Conservation (phyloP, 2,329 filamentous ascomycete genomes). For the Penicillium expansum region DNA sequence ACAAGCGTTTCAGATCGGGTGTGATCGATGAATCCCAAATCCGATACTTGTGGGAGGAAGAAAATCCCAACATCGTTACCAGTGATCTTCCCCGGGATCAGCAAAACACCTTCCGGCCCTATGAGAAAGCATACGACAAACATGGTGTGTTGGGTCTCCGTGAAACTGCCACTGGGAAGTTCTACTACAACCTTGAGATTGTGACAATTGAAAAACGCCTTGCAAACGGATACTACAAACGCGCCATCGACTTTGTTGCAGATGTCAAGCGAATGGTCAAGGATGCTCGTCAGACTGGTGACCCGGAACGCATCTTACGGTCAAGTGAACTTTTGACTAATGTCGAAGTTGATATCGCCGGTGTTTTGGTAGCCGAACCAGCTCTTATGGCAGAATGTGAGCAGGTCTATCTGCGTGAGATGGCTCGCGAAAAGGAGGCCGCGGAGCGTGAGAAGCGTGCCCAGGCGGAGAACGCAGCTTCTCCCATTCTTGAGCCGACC, state of each 20-base stretch:
- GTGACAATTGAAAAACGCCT: conserved; percentile 93
- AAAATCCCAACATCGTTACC: conserved; percentile 64
- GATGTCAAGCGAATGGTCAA: conserved; percentile 83
- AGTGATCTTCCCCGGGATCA: conserved; percentile 59
- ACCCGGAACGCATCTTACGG: conserved; percentile 77
- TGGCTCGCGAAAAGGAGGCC: conserved; percentile 64
- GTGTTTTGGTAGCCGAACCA: conserved; percentile 65
- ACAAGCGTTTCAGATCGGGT: conserved; percentile 81
- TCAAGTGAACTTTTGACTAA: conserved; percentile 90
- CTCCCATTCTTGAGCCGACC: conserved; percentile 48
- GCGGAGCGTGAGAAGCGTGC: conserved; percentile 49
- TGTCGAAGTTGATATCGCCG: conserved; percentile 86
- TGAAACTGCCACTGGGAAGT: conserved; percentile 74
- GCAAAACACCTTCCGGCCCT: conserved; percentile 66
- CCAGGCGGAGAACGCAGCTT: conserved; percentile 23
- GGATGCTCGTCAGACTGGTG: conserved; percentile 78
- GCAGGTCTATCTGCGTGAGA: conserved; percentile 70
- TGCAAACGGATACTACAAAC: conserved; percentile 93
- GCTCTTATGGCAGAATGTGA: conserved; percentile 71
- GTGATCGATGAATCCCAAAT: conserved; percentile 72
- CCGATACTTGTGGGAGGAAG: conserved; percentile 79
- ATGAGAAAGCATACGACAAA: conserved; percentile 73
- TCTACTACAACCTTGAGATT: conserved; percentile 92
- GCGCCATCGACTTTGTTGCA: conserved; percentile 81
- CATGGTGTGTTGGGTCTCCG: conserved; percentile 73